phyloP scores from a whole-genome alignment of 1,284 basidiomycete species.

The Ustilago esculenta region DNA sequence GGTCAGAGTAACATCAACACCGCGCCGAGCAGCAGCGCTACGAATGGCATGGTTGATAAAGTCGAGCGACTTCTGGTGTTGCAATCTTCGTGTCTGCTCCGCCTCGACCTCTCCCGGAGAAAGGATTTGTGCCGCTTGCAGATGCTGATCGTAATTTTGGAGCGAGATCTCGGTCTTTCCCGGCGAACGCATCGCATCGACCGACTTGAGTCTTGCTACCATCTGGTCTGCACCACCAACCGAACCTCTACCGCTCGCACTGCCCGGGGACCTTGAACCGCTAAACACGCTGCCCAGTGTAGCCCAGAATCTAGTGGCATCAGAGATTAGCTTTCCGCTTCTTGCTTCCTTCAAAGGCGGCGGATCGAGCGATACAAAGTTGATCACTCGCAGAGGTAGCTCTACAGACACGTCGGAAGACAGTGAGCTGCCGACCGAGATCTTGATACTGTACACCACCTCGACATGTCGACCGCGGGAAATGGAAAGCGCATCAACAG shows the following conservation, averaged over 20 bases:
- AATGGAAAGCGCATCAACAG: slow-evolving; percentile 79
- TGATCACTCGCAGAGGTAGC: slow-evolving; percentile 79
- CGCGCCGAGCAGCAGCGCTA: slow-evolving; percentile 63
- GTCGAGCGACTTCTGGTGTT: slow-evolving; percentile 66
- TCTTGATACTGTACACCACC: slow-evolving; percentile 79
- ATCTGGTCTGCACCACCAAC: slow-evolving; percentile 30
- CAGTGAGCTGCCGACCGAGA: slow-evolving; percentile 77
- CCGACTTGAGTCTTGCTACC: slow-evolving; percentile 56
- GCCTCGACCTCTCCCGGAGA: slow-evolving; percentile 24
- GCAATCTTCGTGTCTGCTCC: slow-evolving; percentile 34
- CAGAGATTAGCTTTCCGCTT: slow-evolving; percentile 8
- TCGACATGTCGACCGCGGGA: slow-evolving; percentile 80
- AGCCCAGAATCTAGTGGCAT: slow-evolving; percentile 19
- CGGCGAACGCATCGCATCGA: slow-evolving; percentile 60
- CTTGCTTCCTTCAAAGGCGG: slow-evolving; percentile 69
- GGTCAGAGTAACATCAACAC: slow-evolving; percentile 26
- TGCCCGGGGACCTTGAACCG: slow-evolving; percentile 7
- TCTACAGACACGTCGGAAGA: slow-evolving; percentile 75
- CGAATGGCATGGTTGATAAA: slow-evolving; percentile 67
- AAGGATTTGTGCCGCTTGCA: slow-evolving; percentile 18
- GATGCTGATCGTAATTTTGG: slow-evolving; percentile 31
- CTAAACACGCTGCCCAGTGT: slow-evolving; percentile 8
- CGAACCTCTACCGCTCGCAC: slow-evolving; percentile 3
- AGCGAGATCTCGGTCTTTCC: slow-evolving; percentile 46
- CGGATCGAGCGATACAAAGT: slow-evolving; percentile 82